phyloP scores from a whole-genome alignment of 306 rosid genomes.

The Vigna mungo region DNA sequence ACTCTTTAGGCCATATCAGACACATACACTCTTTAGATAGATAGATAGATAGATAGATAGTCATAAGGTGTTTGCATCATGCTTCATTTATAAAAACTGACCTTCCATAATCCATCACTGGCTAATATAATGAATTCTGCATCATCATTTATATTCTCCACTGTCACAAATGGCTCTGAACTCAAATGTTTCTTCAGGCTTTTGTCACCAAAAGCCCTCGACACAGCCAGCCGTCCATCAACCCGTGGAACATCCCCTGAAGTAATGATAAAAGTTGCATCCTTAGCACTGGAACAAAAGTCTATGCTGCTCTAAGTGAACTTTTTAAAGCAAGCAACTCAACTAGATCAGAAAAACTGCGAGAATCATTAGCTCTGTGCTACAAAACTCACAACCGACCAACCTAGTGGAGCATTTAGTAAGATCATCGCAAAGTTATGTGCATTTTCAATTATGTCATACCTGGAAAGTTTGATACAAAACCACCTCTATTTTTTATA shows the following conservation, averaged over 20 bases:
- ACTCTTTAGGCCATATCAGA: background rate
- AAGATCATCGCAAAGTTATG: background rate
- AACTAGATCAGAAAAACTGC: constrained; percentile 30
- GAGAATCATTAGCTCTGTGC: constrained; percentile 35
- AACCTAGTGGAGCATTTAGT: constrained; percentile 1
- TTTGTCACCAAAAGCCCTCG: constrained; percentile 97
- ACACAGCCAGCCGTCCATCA: constrained; percentile 91
- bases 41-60: background rate
- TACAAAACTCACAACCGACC: constrained; percentile 16
- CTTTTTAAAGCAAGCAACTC: constrained; percentile 26
- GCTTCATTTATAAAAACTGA: constrained; percentile 48
- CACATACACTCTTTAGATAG: background rate
- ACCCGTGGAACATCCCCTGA: constrained; percentile 96
- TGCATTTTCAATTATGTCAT: constrained; percentile 22
- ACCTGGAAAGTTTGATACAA: constrained; percentile 95
- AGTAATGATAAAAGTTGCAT: constrained; percentile 40
- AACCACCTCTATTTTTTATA: constrained; percentile 88
- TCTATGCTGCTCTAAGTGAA: constrained; percentile 27
- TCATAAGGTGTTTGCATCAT: constrained; percentile 5
- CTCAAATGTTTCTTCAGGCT: constrained; percentile 94
- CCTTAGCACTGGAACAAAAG: constrained; percentile 40
- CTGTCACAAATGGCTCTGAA: constrained; percentile 76
- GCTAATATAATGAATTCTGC: constrained; percentile 86
- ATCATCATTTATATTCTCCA: constrained; percentile 61
- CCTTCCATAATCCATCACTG: constrained; percentile 99